These are phyloP conservation scores for Irpex sp. DNA, from an alignment of 1,284 basidiomycete species.

Conservation along the genomic window DNA sequence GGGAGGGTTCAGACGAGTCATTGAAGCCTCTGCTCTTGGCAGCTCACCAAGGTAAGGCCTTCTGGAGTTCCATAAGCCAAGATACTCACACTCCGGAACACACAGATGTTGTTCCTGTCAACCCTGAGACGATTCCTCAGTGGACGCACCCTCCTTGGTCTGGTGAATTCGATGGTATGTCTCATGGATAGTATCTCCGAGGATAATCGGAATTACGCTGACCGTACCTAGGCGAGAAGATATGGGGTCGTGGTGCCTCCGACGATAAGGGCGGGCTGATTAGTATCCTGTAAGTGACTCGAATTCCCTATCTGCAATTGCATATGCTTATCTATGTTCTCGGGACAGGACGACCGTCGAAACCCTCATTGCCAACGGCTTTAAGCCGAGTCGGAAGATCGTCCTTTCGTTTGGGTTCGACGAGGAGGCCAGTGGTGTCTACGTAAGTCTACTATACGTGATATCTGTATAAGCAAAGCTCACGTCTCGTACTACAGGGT, in stretches of 20 bases:
- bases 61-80: neutral
- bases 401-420: conserved; percentile 79
- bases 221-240: conserved; percentile 44
- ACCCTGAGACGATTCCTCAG: conserved; percentile 55
- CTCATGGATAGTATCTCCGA: neutral
- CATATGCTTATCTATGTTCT: neutral
- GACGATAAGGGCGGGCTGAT: conserved; percentile 75
- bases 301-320: neutral
- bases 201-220: neutral
- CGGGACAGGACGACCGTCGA: conserved; percentile 57
- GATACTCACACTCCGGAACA: neutral
- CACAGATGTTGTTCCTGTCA: conserved; percentile 65
- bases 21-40: conserved; percentile 75
- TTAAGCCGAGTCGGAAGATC: conserved; percentile 59
- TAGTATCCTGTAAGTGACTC: conserved; percentile 52
- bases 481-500: conserved; percentile 43
- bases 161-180: conserved; percentile 41
- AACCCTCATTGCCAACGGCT: conserved; percentile 58
- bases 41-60: conserved; percentile 65
- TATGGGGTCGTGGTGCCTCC: conserved; percentile 72
- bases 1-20: conserved; percentile 61
- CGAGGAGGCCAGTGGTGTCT: conserved; percentile 68
- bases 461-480: conserved; percentile 16
- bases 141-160: conserved; percentile 56
- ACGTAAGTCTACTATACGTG: conserved; percentile 42